Percentiles rank a stretch among this genome's conserved stretches.
phyloP scores from a whole-genome alignment of 2,329 filamentous ascomycete genomes.

The Laburnicola sp. region DNA sequence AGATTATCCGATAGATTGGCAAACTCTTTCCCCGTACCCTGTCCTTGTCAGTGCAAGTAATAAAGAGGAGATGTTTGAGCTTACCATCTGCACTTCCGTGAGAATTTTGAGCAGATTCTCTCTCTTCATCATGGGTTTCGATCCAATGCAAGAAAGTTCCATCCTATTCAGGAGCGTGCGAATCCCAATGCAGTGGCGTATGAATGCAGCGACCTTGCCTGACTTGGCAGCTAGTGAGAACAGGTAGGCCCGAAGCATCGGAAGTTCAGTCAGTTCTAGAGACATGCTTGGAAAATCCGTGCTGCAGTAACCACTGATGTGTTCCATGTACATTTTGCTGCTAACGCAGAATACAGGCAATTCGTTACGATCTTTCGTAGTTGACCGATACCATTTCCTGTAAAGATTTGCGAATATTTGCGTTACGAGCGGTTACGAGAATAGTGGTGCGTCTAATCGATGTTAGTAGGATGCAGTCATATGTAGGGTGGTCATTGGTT shows the following conservation, averaged over 20 bases:
- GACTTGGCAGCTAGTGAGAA: neutral
- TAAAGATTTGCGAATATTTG: neutral
- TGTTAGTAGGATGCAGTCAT: neutral
- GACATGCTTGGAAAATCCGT: neutral
- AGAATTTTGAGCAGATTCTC: constrained; percentile 7
- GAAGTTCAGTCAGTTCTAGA: neutral
- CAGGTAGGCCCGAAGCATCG: neutral
- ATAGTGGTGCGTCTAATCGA: neutral
- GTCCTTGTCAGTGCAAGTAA: too few species aligned
- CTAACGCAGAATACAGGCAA: constrained; percentile 1
- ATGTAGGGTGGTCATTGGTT: neutral
- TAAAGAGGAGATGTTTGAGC: too few species aligned
- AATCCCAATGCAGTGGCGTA: neutral
- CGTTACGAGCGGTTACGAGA: neutral
- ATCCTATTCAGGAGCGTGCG: constrained; percentile 1
- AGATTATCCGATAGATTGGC: neutral
- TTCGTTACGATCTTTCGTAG: constrained; percentile 1
- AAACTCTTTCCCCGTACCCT: neutral
- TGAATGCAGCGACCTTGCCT: neutral
- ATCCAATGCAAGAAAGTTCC: constrained; percentile 3
- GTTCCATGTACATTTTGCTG: constrained; percentile 6
- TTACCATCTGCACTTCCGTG: neutral
- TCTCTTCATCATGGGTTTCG: constrained; percentile 9
- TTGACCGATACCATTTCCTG: constrained; percentile 2
- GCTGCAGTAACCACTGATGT: neutral